Conservation (phyloP, 164 flowering plant genomes). For the Tetracentron sinense region DNA sequence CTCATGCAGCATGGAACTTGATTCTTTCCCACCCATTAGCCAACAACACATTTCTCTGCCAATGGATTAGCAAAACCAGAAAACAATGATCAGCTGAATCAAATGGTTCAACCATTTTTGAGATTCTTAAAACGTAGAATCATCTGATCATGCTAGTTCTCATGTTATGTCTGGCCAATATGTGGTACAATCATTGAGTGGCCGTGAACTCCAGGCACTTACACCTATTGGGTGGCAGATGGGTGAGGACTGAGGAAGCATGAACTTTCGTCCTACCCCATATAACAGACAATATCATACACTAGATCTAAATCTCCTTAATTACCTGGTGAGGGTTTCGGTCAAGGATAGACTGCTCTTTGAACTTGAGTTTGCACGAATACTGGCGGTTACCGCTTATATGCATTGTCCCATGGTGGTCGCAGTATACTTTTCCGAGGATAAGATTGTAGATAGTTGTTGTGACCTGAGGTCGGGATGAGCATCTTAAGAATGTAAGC, state of each 20-base stretch:
- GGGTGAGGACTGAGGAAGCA: too few relatives aligned
- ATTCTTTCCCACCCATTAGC: neutral
- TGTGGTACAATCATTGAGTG: neutral
- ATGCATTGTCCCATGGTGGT: conserved; percentile 87
- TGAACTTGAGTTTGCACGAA: conserved; percentile 86
- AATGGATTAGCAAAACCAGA: too few relatives aligned
- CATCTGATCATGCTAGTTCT: too few relatives aligned
- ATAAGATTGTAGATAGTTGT: conserved; percentile 80
- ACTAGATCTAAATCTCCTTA: neutral
- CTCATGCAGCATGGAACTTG: conserved; percentile 4
- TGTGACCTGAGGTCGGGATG: conserved; percentile 54
- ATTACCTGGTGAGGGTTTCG: conserved; percentile 86
- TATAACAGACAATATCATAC: too few relatives aligned
- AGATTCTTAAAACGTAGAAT: too few relatives aligned
- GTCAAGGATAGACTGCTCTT: conserved; percentile 81
- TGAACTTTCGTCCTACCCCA: too few relatives aligned
- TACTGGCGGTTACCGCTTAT: conserved; percentile 67
- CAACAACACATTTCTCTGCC: too few relatives aligned
- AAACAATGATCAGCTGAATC: too few relatives aligned
- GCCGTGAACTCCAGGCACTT: neutral
- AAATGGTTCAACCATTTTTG: neutral
- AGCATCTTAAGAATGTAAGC: conserved; percentile 1
- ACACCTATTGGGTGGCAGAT: neutral
- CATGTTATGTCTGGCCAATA: neutral
- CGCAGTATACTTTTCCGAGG: conserved; percentile 83